These are phyloP conservation scores for Trichoderma gracile DNA, from an alignment of 2,329 filamentous ascomycete genomes.

Conservation along the genomic window DNA sequence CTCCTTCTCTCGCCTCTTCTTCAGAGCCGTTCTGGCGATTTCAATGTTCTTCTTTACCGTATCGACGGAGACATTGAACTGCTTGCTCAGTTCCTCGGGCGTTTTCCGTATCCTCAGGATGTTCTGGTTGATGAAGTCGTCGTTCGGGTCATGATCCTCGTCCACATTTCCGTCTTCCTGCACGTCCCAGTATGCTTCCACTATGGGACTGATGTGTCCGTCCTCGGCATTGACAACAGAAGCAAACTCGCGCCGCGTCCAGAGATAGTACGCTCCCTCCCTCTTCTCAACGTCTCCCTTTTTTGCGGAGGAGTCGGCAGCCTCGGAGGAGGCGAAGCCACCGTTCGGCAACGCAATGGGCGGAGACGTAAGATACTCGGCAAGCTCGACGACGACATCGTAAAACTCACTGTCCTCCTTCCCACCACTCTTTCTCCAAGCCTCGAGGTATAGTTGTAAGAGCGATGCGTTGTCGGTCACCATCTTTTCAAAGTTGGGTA, in stretches of 20 bases:
- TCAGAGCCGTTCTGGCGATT: constrained; percentile 66
- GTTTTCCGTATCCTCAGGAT: constrained; percentile 73
- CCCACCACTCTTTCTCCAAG: constrained; percentile 62
- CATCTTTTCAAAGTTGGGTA: constrained; percentile 98
- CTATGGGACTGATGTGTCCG: constrained; percentile 66
- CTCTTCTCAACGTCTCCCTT: constrained; percentile 77
- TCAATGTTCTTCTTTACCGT: constrained; percentile 69
- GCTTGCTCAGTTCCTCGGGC: constrained; percentile 66
- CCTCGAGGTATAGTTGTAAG: constrained; percentile 80
- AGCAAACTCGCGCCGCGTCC: constrained; percentile 86
- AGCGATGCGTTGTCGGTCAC: constrained; percentile 89
- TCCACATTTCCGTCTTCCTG: constrained; percentile 82
- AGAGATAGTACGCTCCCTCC: constrained; percentile 92
- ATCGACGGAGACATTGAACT: constrained; percentile 70
- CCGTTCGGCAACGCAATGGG: constrained; percentile 68
- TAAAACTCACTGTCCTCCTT: constrained; percentile 69
- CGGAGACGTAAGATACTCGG: constrained; percentile 76
- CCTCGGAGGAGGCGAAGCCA: constrained; percentile 84
- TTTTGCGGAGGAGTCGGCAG: constrained; percentile 78
- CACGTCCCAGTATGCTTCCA: constrained; percentile 83
- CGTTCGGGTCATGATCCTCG: constrained; percentile 79
- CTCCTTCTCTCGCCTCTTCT: constrained; percentile 69
- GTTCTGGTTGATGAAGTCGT: constrained; percentile 94
- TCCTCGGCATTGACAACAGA: constrained; percentile 59
- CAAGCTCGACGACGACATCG: constrained; percentile 76